Percentiles rank a stretch among this genome's conserved stretches.
Conservation (phyloP, 768 basidiomycete genomes). For the Royoungia palumana region DNA sequence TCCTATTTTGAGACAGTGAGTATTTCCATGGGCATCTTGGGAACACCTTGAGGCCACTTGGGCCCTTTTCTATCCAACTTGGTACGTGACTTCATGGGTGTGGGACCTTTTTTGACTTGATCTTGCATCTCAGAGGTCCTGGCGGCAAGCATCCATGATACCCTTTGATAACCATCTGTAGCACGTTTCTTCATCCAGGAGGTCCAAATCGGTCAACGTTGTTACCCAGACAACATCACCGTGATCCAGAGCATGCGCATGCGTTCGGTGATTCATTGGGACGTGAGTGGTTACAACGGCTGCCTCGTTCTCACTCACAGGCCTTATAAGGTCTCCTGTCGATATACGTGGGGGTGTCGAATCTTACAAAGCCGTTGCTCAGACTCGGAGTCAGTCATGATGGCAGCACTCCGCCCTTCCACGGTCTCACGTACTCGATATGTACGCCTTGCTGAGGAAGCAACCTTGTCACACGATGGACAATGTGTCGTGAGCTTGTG, state of each 20-base stretch:
- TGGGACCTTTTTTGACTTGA: conserved; percentile 2
- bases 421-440: not conserved
- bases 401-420: conserved; percentile 4
- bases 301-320: conserved; percentile 7
- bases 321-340: not conserved
- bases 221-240: conserved; percentile 12
- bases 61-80: not conserved
- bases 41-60: not conserved
- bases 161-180: not conserved
- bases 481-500: not conserved
- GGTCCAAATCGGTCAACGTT: not conserved
- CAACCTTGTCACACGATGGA: not conserved
- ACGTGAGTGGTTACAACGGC: not conserved
- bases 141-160: conserved; percentile 1
- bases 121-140: not conserved
- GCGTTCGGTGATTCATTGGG: conserved; percentile 14
- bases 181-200: not conserved
- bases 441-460: conserved; percentile 1
- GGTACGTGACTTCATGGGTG: not conserved
- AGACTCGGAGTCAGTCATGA: not conserved
- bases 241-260: not conserved
- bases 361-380: not conserved
- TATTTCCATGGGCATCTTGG: not conserved
- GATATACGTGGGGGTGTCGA: not conserved
- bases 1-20: not conserved